Base-by-base conservation (phyloP, 345 rosid genomes). In the Passiflora organensis region DNA sequence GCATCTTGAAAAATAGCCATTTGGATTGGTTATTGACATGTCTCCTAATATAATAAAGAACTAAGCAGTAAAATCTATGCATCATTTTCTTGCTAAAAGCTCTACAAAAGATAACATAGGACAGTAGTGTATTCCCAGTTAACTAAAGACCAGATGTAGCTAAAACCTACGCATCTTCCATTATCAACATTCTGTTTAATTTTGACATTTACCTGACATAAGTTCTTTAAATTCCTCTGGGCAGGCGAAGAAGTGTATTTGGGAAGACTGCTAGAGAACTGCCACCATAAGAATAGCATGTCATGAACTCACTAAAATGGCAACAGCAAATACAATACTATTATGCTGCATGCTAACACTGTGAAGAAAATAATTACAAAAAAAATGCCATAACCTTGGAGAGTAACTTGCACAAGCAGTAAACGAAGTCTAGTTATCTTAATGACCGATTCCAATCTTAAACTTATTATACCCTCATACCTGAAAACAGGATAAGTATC, bases 171-270 rank as follows among this genome's bases (percentile, higher is more conserved):
- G 42, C 13, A 15, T 11, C 22, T 15, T 24, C 1, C 6, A 2
- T 8, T 10, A 5, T 16, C 2, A 37, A 37, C 20, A 10, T 39
- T 15, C 36, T 15, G 10, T 34, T n/a, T 38, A 16, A 38, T 50
- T 16, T 32, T 25, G 22, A n/a, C 17, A 50, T 28, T 60, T 56
- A 85, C 94, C 89, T 71, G 89, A 51, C 83, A 77, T 16, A 69
- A 76, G 72, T 39, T 71, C 78, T 83, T 89, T 61, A 86, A 53
- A 77, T 72, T 84, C 72, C 96, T 93, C 78, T 93, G 99, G 61
- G 86, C 94, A 53, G 75, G 73, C 55, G 86, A 63, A 60, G 96
- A 89, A 63, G 95, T 68, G 28, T 88, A 93, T 76, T 89, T 93
- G 34, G 95, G 95, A 55, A 89, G 95, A 68, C 60, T 81, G 60